These are phyloP conservation scores for Moringa oleifera DNA, from an alignment of 345 rosid genomes.

Conservation along the genomic window DNA sequence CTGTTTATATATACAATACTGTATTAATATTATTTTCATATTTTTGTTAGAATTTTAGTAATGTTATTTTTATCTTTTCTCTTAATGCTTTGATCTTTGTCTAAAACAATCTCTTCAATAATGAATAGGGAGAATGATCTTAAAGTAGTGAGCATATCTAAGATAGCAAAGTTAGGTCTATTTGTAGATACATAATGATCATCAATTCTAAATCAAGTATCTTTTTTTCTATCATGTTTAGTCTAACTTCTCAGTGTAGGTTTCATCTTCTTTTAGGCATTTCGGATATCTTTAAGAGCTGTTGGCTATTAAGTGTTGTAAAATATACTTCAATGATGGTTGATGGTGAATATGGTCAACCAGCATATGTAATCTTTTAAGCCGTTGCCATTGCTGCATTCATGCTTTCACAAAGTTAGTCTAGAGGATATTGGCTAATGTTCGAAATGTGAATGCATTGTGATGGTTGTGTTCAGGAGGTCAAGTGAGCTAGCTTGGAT, in stretches of 20 bases:
- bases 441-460: no score
- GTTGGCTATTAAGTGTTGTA: slow-evolving; percentile 82
- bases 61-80: background rate
- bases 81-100: slow-evolving; percentile 2
- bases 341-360: slow-evolving; percentile 84
- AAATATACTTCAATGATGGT: slow-evolving; percentile 85
- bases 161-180: slow-evolving; percentile 72
- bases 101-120: slow-evolving; percentile 41
- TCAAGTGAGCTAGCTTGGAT: no score
- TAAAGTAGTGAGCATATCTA: slow-evolving; percentile 79
- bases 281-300: slow-evolving; percentile 92
- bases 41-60: background rate
- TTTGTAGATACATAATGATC: background rate
- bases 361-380: slow-evolving; percentile 66
- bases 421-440: no score
- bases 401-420: no score
- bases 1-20: slow-evolving; percentile 4
- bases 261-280: slow-evolving; percentile 51
- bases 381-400: no score
- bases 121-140: slow-evolving; percentile 57
- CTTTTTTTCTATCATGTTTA: background rate
- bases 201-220: slow-evolving; percentile 1
- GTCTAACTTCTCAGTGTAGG: slow-evolving; percentile 18
- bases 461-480: no score
- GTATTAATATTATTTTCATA: slow-evolving; percentile 12